A percentile compares a stretch with the other conserved stretches of the same genome.
Conservation (phyloP, 306 rosid genomes). For the Canavalia gladiata region DNA sequence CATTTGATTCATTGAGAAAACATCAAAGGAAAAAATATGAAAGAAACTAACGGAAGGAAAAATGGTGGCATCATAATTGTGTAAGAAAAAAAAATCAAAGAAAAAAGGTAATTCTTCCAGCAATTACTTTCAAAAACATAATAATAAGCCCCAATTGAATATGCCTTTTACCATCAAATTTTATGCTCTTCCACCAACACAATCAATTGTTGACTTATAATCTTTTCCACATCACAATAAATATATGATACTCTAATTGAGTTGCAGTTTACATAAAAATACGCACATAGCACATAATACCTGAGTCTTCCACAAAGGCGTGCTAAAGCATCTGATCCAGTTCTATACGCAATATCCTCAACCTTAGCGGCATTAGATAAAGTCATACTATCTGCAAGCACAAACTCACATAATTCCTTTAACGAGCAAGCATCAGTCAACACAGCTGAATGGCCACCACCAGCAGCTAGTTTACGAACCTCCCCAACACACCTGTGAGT, state of each 20-base stretch:
- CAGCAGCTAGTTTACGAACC: constrained; percentile 94
- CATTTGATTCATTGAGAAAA: constrained; percentile 24
- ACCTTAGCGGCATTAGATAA: constrained; percentile 68
- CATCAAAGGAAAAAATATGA: constrained; percentile 12
- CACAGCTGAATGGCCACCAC: constrained; percentile 98
- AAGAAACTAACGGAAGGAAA: constrained; percentile 27
- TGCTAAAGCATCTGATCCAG: constrained; percentile 91
- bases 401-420: constrained; percentile 92
- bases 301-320: constrained; percentile 92
- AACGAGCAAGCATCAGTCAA: constrained; percentile 92
- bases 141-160: background rate
- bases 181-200: constrained; percentile 8
- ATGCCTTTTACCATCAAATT: constrained; percentile 5
- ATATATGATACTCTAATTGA: constrained; percentile 5
- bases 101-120: background rate
- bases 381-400: constrained; percentile 79
- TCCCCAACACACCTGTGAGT: constrained; percentile 87
- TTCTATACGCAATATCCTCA: constrained; percentile 86
- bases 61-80: background rate
- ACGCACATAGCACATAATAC: constrained; percentile 49
- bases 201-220: background rate
- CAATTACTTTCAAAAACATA: constrained; percentile 2
- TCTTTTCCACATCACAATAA: constrained; percentile 1
- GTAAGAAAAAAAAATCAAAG: background rate
- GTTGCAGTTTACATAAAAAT: constrained; percentile 10